Evolutionary conservation across 208 protist genomes (phyloP), one percentile per base, ranked within the genome.

Genomic region (Leishmania braziliensis): DNA sequence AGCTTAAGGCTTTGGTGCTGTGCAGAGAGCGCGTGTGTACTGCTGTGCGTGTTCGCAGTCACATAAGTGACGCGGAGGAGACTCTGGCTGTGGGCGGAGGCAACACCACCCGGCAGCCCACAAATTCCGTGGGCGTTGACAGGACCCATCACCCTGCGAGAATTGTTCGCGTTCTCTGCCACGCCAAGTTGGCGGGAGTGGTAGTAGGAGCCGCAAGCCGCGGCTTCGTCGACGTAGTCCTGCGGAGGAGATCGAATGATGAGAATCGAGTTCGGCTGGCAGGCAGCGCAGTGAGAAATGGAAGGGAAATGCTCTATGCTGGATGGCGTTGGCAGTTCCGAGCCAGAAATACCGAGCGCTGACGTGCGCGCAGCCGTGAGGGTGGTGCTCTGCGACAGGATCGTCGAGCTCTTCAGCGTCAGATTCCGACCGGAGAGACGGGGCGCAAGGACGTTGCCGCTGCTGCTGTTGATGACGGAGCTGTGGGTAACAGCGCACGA

Each of bases 41-140:
- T 66, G 43, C 80, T 54, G 51, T 58, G 75, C 20, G 54, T 46
- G 69, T 77, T 80, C 43, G 16, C 68, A 10, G 81, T 84, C 26
- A 84, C 76, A 75, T 84, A 84, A 1, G 76, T 84, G 23, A 81
- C 81, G n/a, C 76, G 81, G 33, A 84, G 75, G 46, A 58, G 77
- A 16, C 23, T 63, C 58, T 9, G 58, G 16, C 58, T 23, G 5
- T 23, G 23, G 58, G 58, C 69, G 9, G 48, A 48, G 48, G 43
- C 33, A 43, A 50, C 68, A 43, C 68, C 68, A 72, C 33, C 68
- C 33, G 33, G 23, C n/a, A 29, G 10, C 3, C 33, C 33, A 29
- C 23, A 29, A 43, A 72, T 8, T 18, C 6, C 43, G 39, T 48
- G 68, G 39, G 68, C 4, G 68, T 23, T 23, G 26, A 29, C 26